phyloP scores from a whole-genome alignment of 495 filamentous ascomycete genomes.

The Penicillium dipodomyicola region DNA sequence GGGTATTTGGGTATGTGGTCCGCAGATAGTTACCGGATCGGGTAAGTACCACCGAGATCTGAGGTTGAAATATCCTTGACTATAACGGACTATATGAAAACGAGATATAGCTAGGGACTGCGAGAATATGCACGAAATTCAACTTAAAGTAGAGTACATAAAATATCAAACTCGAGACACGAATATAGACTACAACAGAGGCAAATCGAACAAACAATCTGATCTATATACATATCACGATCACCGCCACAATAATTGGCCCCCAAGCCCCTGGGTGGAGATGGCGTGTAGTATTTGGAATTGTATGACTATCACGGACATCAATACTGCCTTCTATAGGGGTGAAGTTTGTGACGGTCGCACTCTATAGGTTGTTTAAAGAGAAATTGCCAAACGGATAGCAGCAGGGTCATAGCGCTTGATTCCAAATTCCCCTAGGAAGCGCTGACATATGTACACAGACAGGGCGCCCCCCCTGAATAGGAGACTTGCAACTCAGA shows the following conservation, averaged over 20 bases:
- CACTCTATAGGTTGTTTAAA: neutral
- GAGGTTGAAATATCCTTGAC: neutral
- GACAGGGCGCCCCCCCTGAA: neutral
- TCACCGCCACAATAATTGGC: neutral
- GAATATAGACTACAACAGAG: neutral
- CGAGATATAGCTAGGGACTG: neutral
- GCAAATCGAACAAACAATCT: neutral
- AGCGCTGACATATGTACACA: slow-evolving; percentile 6
- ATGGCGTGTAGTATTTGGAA: slow-evolving; percentile 1
- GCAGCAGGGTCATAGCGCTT: neutral
- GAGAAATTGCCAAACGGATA: neutral
- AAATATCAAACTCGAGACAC: neutral
- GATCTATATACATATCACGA: neutral
- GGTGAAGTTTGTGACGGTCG: neutral
- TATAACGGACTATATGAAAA: neutral
- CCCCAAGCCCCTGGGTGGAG: neutral
- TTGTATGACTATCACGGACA: neutral
- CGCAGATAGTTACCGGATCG: slow-evolving; percentile 4
- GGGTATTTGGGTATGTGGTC: neutral
- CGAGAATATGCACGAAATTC: neutral
- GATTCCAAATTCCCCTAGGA: slow-evolving; percentile 12
- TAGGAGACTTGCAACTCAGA: neutral
- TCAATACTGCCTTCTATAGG: neutral
- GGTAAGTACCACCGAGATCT: slow-evolving; percentile 3
- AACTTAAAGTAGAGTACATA: neutral